Conservation (phyloP, 306 rosid species). For the Lagenaria siceraria region DNA sequence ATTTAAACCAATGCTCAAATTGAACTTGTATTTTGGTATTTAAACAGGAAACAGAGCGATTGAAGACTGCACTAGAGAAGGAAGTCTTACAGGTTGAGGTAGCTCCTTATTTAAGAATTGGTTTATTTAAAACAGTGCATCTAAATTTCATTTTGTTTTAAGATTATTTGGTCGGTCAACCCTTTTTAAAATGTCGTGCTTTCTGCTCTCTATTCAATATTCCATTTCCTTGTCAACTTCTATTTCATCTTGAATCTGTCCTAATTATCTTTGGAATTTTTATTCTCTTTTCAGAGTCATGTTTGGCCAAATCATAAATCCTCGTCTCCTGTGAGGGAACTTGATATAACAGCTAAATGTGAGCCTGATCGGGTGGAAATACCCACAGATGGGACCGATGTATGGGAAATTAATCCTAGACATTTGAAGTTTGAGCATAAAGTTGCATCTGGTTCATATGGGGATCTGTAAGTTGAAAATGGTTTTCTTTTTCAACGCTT, state of each 20-base stretch:
- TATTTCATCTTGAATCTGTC: slow-evolving; percentile 10
- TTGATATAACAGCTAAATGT: slow-evolving; percentile 35
- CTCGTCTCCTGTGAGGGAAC: slow-evolving; percentile 32
- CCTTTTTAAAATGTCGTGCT: background rate
- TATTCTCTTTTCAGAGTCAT: slow-evolving; percentile 36
- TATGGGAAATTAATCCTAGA: slow-evolving; percentile 87
- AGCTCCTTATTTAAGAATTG: slow-evolving; percentile 10
- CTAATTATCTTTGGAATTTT: slow-evolving; percentile 11
- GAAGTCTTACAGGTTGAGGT: slow-evolving; percentile 71
- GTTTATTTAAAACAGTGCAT: background rate
- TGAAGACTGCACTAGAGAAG: slow-evolving; percentile 51
- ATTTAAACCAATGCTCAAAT: background rate
- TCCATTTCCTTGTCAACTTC: background rate
- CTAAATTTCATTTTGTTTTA: background rate
- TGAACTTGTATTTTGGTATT: slow-evolving; percentile 13
- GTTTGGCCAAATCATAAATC: slow-evolving; percentile 38
- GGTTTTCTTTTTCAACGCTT: background rate
- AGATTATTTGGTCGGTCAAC: background rate
- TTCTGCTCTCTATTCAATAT: background rate
- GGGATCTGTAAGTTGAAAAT: slow-evolving; percentile 71
- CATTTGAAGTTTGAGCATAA: slow-evolving; percentile 64
- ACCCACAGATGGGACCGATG: slow-evolving; percentile 87
- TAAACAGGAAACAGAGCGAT: slow-evolving; percentile 73
- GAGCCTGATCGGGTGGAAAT: slow-evolving; percentile 52
- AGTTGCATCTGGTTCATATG: slow-evolving; percentile 88